Percentiles rank a stretch among this genome's conserved stretches.
These are phyloP conservation scores for Rhizopus arrhizus DNA, from an alignment of 371 early-diverging fungal species.

Conservation along the genomic window DNA sequence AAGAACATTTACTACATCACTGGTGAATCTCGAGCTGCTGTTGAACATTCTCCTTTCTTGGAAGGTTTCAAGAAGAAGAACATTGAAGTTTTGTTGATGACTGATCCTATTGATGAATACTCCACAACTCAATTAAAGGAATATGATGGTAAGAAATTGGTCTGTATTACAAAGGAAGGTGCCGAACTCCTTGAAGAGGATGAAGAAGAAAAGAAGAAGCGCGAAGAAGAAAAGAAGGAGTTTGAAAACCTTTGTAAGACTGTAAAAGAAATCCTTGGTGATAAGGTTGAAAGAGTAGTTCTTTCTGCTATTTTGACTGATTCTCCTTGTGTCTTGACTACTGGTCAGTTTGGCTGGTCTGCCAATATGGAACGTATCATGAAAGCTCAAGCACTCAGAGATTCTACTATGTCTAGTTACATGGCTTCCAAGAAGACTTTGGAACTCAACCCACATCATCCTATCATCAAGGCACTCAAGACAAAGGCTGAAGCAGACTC, in stretches of 20 bases:
- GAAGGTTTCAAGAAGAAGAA: conserved; percentile 98
- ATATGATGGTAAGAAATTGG: conserved; percentile 98
- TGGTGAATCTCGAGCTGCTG: conserved; percentile 92
- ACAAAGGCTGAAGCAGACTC: conserved; percentile 86
- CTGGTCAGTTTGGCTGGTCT: conserved; percentile 98
- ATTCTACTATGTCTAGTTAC: conserved; percentile 94
- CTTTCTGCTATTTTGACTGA: conserved; percentile 92
- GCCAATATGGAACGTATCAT: conserved; percentile 99
- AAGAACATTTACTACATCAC: conserved; percentile 98
- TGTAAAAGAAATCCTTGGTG: conserved; percentile 92
- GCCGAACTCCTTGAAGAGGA: conserved; percentile 93
- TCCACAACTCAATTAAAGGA: conserved; percentile 97
- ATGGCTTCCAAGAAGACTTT: conserved; percentile 98
- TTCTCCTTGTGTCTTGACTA: conserved; percentile 97
- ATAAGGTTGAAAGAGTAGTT: conserved; percentile 97
- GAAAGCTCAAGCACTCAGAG: conserved; percentile 98
- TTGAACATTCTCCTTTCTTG: conserved; percentile 97
- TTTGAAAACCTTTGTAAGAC: conserved; percentile 83
- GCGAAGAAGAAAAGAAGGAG: conserved; percentile 86
- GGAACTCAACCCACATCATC: conserved; percentile 95
- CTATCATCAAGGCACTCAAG: conserved; percentile 92
- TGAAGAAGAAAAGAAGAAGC: conserved; percentile 90
- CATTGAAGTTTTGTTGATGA: conserved; percentile 94
- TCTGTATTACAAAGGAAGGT: conserved; percentile 98
- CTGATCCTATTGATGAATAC: conserved; percentile 95